Base-by-base conservation (phyloP, 495 filamentous ascomycete genomes). In the Penicillium ochrochloron region DNA sequence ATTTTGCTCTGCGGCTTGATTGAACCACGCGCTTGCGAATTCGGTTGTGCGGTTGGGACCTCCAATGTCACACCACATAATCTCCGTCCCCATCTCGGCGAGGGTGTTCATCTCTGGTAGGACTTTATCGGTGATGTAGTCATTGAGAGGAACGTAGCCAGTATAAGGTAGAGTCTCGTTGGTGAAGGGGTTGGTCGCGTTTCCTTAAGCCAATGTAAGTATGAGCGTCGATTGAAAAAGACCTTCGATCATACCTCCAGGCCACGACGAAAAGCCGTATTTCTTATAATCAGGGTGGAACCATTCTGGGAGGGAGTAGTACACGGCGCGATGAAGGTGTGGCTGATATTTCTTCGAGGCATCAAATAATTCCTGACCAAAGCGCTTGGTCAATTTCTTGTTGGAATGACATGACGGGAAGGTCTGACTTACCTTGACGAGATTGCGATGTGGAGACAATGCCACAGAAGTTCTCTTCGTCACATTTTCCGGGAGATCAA, bases 41-140 rank as follows among this genome's bases (percentile, higher is more conserved):
- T 70, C 66, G 1, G 79, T 76, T 0, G 82, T 85, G 5, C 66
- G 41, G 68, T 86, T 86, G 4, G 83, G 75, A 1, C 76, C 82
- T 9, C 84, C 84, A 46, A 78, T 79, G 62, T 86, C 83, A 66
- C 83, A 85, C 84, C 84, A 86, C 79, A 87, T 82, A 42, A 87
- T 84, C 44, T 87, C 85, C 0, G 80, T 83, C 7, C 72, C 75
- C 69, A 80, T 79, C 17, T 73, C 64, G 2, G 83, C 82, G 1
- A 86, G 71, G 0, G 75, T 78, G 7, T 80, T 65, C 83, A 86
- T 86, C 57, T 85, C 76, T 5, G 83, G 84, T 0, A 82, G 51
- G 59, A 85, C 83, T 29, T 84, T 63, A 59, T 84, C 81, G 0
- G 67, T 29, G 27, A 87, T 73, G 66, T 80, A 87, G 65, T 86